These are phyloP conservation scores for Anacardium occidentale DNA, from an alignment of 345 rosid species.

Conservation along the genomic window DNA sequence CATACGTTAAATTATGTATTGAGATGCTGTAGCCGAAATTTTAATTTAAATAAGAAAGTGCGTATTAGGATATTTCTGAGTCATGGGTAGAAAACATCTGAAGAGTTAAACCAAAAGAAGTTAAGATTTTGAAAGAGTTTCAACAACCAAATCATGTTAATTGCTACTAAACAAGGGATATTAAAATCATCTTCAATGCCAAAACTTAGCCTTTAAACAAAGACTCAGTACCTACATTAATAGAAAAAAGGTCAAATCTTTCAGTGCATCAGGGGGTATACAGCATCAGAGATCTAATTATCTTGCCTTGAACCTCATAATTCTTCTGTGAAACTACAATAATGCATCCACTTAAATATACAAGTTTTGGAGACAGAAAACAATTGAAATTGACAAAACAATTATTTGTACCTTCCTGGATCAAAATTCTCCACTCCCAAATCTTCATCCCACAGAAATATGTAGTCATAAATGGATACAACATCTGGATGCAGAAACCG, in stretches of 20 bases:
- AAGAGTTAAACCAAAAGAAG: background rate
- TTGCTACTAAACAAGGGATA: background rate
- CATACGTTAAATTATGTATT: too few relatives aligned
- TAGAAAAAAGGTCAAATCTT: too few relatives aligned
- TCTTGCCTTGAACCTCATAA: background rate
- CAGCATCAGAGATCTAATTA: too few relatives aligned
- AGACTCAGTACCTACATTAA: too few relatives aligned
- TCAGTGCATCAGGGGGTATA: too few relatives aligned
- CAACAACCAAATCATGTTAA: background rate
- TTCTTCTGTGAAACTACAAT: background rate
- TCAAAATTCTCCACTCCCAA: conserved; percentile 78
- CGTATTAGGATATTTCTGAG: background rate
- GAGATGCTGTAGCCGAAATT: background rate
- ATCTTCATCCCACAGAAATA: conserved; percentile 99
- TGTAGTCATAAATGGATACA: conserved; percentile 74
- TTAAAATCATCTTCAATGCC: background rate
- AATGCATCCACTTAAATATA: background rate
- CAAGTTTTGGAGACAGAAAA: background rate
- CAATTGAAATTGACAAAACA: conserved; percentile 3
- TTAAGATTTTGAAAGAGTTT: background rate
- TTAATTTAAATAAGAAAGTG: background rate
- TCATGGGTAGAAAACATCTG: background rate
- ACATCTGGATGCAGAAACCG: conserved; percentile 94
- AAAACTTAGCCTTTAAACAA: background rate
- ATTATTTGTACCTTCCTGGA: conserved; percentile 56